These are phyloP conservation scores for Alternaria alternata DNA, from an alignment of 2,329 filamentous ascomycete species.

Conservation along the genomic window DNA sequence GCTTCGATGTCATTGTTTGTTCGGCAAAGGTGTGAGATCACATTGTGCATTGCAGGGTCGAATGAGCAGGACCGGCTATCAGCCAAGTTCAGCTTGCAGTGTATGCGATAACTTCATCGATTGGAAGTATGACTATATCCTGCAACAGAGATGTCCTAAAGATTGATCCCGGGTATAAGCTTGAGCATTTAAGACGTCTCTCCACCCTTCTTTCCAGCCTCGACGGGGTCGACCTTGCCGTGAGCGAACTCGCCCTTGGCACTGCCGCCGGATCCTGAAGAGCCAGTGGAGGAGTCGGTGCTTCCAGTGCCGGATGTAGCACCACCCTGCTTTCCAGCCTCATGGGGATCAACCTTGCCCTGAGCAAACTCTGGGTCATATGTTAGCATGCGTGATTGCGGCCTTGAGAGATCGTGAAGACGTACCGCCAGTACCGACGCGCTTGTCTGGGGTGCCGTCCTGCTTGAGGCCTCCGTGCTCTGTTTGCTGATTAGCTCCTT, in stretches of 20 bases:
- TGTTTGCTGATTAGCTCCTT: not conserved
- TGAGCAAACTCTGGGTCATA: conserved; percentile 19
- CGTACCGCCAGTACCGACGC: conserved; percentile 21
- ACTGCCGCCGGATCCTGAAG: conserved; percentile 14
- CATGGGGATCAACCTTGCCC: conserved; percentile 25
- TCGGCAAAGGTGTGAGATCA: not conserved
- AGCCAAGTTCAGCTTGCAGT: not conserved
- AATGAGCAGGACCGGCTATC: accelerated
- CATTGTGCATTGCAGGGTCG: not conserved
- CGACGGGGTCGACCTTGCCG: conserved; percentile 13
- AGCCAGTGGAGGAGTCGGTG: not conserved
- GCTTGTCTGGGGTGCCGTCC: conserved; percentile 24
- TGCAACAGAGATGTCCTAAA: not conserved
- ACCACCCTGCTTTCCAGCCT: conserved; percentile 25
- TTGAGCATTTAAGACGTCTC: conserved; percentile 7
- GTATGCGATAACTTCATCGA: not conserved
- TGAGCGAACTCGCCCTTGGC: conserved; percentile 6
- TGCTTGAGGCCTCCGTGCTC: conserved; percentile 25
- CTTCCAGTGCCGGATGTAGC: conserved; percentile 14
- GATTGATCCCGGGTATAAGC: not conserved
- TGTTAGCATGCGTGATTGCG: not conserved
- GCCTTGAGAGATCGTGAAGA: not conserved
- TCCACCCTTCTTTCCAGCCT: conserved; percentile 24
- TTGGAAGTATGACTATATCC: not conserved
- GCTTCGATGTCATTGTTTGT: too few species aligned